A percentile compares a stretch with the other conserved stretches of the same genome.
phyloP scores from a whole-genome alignment of 1,284 basidiomycete genomes.

The Malassezia yamatoensis region DNA sequence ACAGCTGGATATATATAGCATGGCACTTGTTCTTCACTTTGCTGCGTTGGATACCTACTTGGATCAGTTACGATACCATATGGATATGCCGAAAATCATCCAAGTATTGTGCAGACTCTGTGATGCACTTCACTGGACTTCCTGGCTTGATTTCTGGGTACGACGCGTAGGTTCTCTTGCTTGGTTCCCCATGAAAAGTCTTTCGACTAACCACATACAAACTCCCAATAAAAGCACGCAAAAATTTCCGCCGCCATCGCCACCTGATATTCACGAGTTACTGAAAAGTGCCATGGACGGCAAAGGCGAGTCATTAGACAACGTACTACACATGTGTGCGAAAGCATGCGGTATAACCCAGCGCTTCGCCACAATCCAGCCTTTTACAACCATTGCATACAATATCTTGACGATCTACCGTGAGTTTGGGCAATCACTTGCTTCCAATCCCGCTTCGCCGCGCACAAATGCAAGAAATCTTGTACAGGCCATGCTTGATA shows the following conservation, averaged over 20 bases:
- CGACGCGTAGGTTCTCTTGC: no score
- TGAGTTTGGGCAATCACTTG: no score
- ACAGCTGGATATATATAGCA: neutral
- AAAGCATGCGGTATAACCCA: no score
- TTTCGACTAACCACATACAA: no score
- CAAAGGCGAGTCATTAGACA: neutral
- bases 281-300: neutral
- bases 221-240: no score
- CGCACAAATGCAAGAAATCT: constrained; percentile 45
- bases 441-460: no score
- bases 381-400: no score
- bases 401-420: no score
- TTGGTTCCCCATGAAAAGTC: no score
- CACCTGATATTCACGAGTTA: constrained; percentile 3
- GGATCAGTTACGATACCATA: constrained; percentile 10
- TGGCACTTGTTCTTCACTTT: constrained; percentile 24
- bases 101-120: constrained; percentile 6
- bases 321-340: neutral
- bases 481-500: constrained; percentile 57
- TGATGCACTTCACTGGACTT: neutral
- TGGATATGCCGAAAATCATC: constrained; percentile 12
- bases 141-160: constrained; percentile 16
- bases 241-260: neutral
- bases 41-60: constrained; percentile 25
- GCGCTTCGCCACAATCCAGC: no score